phyloP scores from a whole-genome alignment of 1,139 yeast species.

The Suhomyces yuchorum region DNA sequence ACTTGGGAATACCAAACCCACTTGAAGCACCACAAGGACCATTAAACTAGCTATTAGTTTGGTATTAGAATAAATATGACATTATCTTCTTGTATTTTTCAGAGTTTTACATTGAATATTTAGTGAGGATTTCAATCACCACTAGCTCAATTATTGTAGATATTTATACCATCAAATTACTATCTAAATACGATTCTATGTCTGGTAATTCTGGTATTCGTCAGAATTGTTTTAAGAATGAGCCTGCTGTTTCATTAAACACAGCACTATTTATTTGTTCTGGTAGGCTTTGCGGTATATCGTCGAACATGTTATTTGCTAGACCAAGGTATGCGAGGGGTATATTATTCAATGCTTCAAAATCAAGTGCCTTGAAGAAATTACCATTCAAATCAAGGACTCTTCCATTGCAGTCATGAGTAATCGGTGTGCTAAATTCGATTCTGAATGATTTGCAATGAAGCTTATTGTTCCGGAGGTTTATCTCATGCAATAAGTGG shows the following conservation, averaged over 20 bases:
- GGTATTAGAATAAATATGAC: conserved; percentile 4
- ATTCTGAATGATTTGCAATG: conserved; percentile 13
- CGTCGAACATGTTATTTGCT: conserved; percentile 17
- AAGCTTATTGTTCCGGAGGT: conserved; percentile 16
- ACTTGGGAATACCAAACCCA: conserved; percentile 93
- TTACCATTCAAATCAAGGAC: conserved; percentile 16
- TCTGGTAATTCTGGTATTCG: too few relatives aligned
- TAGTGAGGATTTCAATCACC: too few relatives aligned
- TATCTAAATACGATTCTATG: too few relatives aligned
- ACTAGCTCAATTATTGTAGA: too few relatives aligned
- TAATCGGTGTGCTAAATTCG: neutral
- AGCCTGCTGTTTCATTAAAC: conserved; percentile 14
- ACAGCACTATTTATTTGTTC: conserved; percentile 11
- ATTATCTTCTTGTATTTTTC: neutral
- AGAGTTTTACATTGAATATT: neutral
- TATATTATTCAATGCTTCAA: conserved; percentile 7
- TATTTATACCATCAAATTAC: too few relatives aligned
- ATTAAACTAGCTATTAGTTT: conserved; percentile 17
- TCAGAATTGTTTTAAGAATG: conserved; percentile 13
- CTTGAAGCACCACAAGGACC: conserved; percentile 50
- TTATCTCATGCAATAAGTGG: conserved; percentile 5
- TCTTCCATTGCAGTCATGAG: neutral
- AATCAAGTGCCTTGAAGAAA: conserved; percentile 15
- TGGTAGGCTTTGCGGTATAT: conserved; percentile 12
- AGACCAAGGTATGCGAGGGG: conserved; percentile 14